These are phyloP conservation scores for Fusarium stilboides DNA, from an alignment of 2,329 filamentous ascomycete genomes.

Conservation along the genomic window DNA sequence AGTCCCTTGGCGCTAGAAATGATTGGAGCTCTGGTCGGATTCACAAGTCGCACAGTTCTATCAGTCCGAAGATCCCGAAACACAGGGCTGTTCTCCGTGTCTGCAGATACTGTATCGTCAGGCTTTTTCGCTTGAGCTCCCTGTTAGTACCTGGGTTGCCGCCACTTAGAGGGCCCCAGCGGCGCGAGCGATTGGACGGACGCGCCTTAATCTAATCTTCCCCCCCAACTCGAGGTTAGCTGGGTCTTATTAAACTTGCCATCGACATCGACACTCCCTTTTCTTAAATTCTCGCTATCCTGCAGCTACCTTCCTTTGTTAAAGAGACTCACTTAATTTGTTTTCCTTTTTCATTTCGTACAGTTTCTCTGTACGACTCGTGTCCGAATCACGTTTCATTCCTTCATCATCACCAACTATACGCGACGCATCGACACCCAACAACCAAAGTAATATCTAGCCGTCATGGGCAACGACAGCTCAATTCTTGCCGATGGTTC, in stretches of 20 bases:
- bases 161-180: conserved; percentile 39
- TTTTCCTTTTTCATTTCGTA: conserved; percentile 14
- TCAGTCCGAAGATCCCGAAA: conserved; percentile 41
- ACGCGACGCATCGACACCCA: conserved; percentile 30
- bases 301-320: conserved; percentile 41
- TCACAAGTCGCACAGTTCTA: conserved; percentile 30
- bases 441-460: conserved; percentile 25
- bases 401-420: conserved; percentile 19
- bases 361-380: conserved; percentile 17
- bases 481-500: conserved; percentile 51
- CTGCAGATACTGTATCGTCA: conserved; percentile 31
- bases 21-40: conserved; percentile 11
- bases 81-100: conserved; percentile 26
- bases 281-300: conserved; percentile 34
- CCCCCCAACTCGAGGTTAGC: conserved; percentile 31
- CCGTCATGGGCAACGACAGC: conserved; percentile 59
- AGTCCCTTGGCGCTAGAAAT: conserved; percentile 15
- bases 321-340: conserved; percentile 31
- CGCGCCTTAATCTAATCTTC: conserved; percentile 44
- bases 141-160: conserved; percentile 30
- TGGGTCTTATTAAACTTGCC: conserved; percentile 41
- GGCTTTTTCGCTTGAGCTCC: conserved; percentile 27
- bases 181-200: conserved; percentile 38
- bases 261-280: conserved; percentile 40
- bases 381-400: conserved; percentile 14